Evolutionary conservation across 208 protist species (phyloP).

Genomic region (Acanthamoeba castellanii): DNA sequence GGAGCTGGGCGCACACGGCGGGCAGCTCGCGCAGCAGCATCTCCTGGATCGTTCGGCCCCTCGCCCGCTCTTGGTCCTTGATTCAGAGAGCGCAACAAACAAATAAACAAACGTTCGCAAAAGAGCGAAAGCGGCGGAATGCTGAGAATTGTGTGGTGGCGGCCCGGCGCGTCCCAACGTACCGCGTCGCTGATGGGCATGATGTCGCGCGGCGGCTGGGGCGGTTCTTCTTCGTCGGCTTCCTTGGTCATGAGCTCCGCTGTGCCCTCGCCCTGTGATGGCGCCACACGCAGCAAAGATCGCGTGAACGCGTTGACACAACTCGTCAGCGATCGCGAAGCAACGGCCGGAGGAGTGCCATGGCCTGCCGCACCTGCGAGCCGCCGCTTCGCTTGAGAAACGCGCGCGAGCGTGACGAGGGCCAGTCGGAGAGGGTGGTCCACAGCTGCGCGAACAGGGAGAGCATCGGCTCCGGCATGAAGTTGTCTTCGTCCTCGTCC

Average conservation of each 20-base stretch:
- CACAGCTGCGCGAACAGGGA: slow-evolving; percentile 55
- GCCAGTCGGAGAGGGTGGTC: slow-evolving; percentile 20
- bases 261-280: too few species aligned
- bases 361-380: not conserved
- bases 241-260: too few species aligned
- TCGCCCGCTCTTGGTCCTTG: slow-evolving; percentile 4
- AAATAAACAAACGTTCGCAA: too few species aligned
- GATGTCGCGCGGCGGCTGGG: not conserved
- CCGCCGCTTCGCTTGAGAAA: not conserved
- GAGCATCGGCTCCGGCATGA: not conserved
- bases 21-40: not conserved
- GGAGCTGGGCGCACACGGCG: not conserved
- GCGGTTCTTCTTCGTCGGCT: not conserved
- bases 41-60: not conserved
- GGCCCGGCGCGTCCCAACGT: not conserved
- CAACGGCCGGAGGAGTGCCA: too few species aligned
- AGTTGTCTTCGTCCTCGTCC: not conserved
- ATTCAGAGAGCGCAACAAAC: too few species aligned
- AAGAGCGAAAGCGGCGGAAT: not conserved
- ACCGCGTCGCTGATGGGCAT: slow-evolving; percentile 17
- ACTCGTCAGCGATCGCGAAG: too few species aligned
- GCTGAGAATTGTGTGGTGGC: not conserved
- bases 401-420: not conserved
- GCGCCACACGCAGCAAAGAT: too few species aligned
- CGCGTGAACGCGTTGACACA: too few species aligned